Evolutionary conservation across 2,329 filamentous ascomycete species (phyloP), one percentile per base, ranked within the genome.

Genomic region (Biscogniauxia sp.): DNA sequence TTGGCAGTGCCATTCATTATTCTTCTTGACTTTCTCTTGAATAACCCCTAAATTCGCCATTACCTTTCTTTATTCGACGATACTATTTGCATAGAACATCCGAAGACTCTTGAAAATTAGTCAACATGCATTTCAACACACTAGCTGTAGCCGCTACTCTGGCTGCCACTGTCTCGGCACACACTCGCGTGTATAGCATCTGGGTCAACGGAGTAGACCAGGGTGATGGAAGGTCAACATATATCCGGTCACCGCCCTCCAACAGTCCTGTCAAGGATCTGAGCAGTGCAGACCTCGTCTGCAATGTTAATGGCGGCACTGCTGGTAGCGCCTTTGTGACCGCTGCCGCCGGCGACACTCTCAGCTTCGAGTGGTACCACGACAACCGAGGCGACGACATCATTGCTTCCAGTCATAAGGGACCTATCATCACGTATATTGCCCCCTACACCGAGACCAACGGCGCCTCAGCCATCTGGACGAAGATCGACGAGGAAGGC

Each of bases 401-500:
- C 74, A 81, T 85, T 56, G 82, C 75, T 65, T 61, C 69, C n/a
- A 81, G 79, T 53, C 83, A 85, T 75, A 74, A 77, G 72, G 83
- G 83, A 8, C 82, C 82, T 45, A 72, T 84, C 67, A 77, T 82
- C 64, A 82, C 80, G 59, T 85, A 82, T 70, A 79, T 85, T 67
- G 80, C 82, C 19, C 63, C 70, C 54, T 78, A 75, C 73, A 76
- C 73, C 52, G 71, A 72, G 57, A 61, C 56, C 55, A 77, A 80
- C 57, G 81, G 81, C 45, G 76, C 77, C 11, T 80, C 80, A 26
- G 75, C 77, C 61, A 82, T 83, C 72, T 85, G 81, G 81, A 76
- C 82, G 66, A 79, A 79, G 69, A 77, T 79, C 54, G 69, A 74
- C 45, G 72, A 77, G 64, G 71, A 73, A 3, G 72, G 73, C 25